Evolutionary conservation across 192 early-diverging fungal genomes (phyloP).

Genomic region (Gamsiella multidivaricata): DNA sequence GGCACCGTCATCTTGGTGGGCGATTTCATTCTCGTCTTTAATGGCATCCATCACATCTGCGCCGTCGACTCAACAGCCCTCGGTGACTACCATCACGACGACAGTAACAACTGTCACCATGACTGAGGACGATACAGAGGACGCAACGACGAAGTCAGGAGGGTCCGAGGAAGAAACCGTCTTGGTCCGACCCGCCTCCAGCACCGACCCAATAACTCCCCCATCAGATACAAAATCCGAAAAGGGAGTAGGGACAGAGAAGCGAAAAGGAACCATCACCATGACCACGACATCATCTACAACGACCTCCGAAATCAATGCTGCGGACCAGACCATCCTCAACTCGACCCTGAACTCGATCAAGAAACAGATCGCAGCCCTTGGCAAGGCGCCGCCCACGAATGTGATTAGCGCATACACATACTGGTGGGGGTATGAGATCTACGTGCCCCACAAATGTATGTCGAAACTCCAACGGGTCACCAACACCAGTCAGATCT

Average conservation of each 20-base stretch:
- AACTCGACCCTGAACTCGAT: slow-evolving; percentile 46
- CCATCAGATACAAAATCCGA: not conserved
- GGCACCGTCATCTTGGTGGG: slow-evolving; percentile 51
- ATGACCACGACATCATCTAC: slow-evolving; percentile 37
- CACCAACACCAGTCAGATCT: slow-evolving; percentile 52
- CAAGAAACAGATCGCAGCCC: slow-evolving; percentile 33
- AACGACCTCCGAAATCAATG: not conserved
- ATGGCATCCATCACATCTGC: slow-evolving; percentile 10
- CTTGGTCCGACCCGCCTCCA: not conserved
- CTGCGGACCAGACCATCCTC: slow-evolving; percentile 28
- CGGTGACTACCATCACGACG: slow-evolving; percentile 30
- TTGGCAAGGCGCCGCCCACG: slow-evolving; percentile 30
- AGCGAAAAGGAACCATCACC: slow-evolving; percentile 14
- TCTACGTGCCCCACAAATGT: slow-evolving; percentile 57
- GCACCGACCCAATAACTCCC: not conserved
- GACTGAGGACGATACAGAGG: slow-evolving; percentile 11
- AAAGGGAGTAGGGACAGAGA: not conserved
- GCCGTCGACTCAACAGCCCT: not conserved
- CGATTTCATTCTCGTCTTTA: slow-evolving; percentile 25
- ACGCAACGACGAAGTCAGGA: not conserved
- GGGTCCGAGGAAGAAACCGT: not conserved
- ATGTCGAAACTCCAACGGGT: slow-evolving; percentile 55
- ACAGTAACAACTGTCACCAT: slow-evolving; percentile 32
- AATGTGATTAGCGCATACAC: slow-evolving; percentile 51
- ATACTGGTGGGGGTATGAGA: slow-evolving; percentile 61